phyloP scores from a whole-genome alignment of 1,284 basidiomycete species.

The Mycena sp. region DNA sequence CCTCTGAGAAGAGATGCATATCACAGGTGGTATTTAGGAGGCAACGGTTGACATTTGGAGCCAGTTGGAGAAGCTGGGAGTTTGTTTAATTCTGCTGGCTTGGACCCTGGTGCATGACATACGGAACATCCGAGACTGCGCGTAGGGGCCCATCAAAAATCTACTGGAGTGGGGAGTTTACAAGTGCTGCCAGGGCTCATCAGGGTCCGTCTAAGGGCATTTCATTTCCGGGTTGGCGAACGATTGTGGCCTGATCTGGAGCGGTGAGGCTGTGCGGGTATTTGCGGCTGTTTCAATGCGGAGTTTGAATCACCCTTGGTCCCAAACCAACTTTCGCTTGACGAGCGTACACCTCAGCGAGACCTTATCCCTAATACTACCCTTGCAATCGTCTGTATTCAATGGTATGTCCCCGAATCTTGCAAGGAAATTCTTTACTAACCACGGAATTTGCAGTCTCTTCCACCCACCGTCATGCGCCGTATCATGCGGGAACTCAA shows the following conservation, averaged over 20 bases:
- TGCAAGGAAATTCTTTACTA: no score
- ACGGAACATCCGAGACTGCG: no score
- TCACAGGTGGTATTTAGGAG: no score
- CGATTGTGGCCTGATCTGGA: not conserved
- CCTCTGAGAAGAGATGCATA: no score
- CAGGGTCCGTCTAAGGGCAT: not conserved
- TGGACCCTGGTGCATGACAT: no score
- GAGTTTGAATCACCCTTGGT: constrained; percentile 9
- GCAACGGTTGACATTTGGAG: no score
- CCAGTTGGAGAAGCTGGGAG: no score
- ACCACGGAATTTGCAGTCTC: constrained; percentile 15
- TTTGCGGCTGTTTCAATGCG: constrained; percentile 8
- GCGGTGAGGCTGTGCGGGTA: not conserved
- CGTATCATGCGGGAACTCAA: constrained; percentile 87
- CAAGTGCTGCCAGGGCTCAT: not conserved
- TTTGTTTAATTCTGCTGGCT: no score
- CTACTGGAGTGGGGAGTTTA: no score
- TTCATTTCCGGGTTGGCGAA: not conserved
- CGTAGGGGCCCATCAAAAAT: no score
- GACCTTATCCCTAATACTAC: not conserved
- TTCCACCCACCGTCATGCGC: constrained; percentile 64
- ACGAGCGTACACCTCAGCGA: constrained; percentile 1
- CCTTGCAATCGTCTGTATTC: not conserved
- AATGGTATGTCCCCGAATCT: not conserved
- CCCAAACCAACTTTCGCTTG: constrained; percentile 19